Evolutionary conservation across 495 filamentous ascomycete species (phyloP).

Genomic region (Aspergillus wentii): DNA sequence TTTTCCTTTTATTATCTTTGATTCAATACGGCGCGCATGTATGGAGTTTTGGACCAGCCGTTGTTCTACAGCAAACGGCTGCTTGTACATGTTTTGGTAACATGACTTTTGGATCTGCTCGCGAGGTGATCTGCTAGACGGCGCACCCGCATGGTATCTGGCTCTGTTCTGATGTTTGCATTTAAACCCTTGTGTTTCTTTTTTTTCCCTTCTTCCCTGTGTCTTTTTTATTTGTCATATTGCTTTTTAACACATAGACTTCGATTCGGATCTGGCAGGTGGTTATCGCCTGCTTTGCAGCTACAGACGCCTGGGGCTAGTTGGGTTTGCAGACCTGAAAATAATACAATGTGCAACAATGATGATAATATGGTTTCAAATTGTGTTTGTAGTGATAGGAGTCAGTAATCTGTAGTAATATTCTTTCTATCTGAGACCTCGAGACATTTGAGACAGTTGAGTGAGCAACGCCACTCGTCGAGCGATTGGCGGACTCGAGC

Average conservation of each 20-base stretch:
- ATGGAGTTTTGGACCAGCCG: slow-evolving; percentile 18
- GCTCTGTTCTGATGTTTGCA: slow-evolving; percentile 10
- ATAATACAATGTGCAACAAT: no score
- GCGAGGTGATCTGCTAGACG: slow-evolving; percentile 10
- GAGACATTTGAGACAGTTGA: no score
- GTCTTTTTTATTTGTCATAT: slow-evolving; percentile 2
- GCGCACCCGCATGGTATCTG: slow-evolving; percentile 9
- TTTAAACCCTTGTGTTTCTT: slow-evolving; percentile 10
- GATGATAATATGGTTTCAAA: no score
- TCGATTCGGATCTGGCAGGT: slow-evolving; percentile 12
- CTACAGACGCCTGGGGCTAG: slow-evolving; percentile 18
- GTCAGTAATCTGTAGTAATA: no score
- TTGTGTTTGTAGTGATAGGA: no score
- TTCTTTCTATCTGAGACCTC: no score
- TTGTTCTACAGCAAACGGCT: slow-evolving; percentile 14
- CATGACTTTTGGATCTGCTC: slow-evolving; percentile 13
- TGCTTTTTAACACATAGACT: slow-evolving; percentile 18
- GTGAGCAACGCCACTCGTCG: no score
- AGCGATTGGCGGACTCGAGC: no score
- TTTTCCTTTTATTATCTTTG: slow-evolving; percentile 7
- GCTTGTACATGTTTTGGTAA: slow-evolving; percentile 22
- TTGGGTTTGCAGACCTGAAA: slow-evolving; percentile 10
- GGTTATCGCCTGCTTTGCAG: slow-evolving; percentile 2
- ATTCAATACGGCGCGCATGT: slow-evolving; percentile 12
- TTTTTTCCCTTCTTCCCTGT: slow-evolving; percentile 6